Evolutionary conservation across 2,329 filamentous ascomycete genomes (phyloP), one percentile per base, ranked within the genome.

Genomic region (Aspergillus bombycis): DNA sequence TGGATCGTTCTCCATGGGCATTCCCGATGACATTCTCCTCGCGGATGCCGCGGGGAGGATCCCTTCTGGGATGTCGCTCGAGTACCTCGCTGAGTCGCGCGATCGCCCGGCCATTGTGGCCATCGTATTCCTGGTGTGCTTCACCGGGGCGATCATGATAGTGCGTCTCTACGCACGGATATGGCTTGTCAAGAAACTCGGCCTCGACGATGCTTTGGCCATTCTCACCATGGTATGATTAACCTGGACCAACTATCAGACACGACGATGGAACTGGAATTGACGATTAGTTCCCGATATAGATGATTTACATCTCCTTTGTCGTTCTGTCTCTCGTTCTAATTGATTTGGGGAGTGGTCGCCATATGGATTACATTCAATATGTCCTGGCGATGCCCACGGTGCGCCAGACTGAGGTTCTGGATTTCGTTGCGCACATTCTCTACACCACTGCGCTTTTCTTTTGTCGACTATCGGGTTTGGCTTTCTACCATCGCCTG

Each of bases 371-470:
- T 55, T 74, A 74, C 52, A 72, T 74, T 36, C 70, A 82, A 69
- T 83, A 84, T 68, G 80, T 85, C 4, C 73, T 85, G 48, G 71
- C 79, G 23, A 68, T 81, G 53, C 62, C 74, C 3, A 79, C 76
- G 0, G 75, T 84, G 36, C 74, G 80, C 41, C 19, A 72, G 11
- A 83, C 81, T 0, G 80, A 86, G 67, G 68, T 83, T 0, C 72
- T 83, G 62, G 84, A 86, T 68, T 85, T 84, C 56, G 71, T 73
- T 41, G 82, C 83, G 19, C 84, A 86, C 69, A 78, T 86, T 26
- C 69, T 86, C 62, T 86, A 86, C 68, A 84, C 83, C 1, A 80
- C 80, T 0, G 78, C 84, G 2, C 76, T 86, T 2, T 75, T 85
- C 30, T 68, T 83, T 12, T 84, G 84, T 62, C 82, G 84, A 14